phyloP scores from a whole-genome alignment of 208 protist genomes.

The Strigomonas culicis region DNA sequence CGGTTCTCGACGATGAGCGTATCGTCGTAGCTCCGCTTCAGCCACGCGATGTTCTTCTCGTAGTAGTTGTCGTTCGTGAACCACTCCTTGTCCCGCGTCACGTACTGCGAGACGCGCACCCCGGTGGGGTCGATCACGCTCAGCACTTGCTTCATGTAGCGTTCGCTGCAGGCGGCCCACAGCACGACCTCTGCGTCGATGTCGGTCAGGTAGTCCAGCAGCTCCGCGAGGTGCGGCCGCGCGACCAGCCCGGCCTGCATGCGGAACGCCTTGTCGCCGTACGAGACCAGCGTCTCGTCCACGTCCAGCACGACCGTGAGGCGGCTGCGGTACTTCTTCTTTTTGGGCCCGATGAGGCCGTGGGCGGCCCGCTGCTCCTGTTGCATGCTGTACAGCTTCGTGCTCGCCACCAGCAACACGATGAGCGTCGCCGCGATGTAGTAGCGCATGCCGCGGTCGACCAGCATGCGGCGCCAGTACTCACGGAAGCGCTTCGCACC shows the following conservation, averaged over 20 bases:
- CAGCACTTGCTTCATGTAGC: slow-evolving; percentile 87
- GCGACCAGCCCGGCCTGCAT: slow-evolving; percentile 78
- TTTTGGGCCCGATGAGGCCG: slow-evolving; percentile 78
- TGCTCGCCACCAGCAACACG: slow-evolving; percentile 30
- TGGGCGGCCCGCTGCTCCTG: slow-evolving; percentile 27
- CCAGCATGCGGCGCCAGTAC: slow-evolving; percentile 65
- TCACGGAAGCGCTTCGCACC: slow-evolving; percentile 74
- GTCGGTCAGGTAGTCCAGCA: slow-evolving; percentile 80
- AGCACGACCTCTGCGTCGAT: slow-evolving; percentile 90
- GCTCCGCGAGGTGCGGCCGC: slow-evolving; percentile 78
- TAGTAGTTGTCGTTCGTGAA: slow-evolving; percentile 85
- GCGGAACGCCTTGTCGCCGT: slow-evolving; percentile 88
- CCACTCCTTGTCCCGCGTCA: slow-evolving; percentile 66
- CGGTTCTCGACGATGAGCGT: slow-evolving; percentile 87
- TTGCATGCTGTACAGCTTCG: slow-evolving; percentile 70
- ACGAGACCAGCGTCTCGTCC: slow-evolving; percentile 90
- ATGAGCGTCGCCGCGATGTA: slow-evolving; percentile 74
- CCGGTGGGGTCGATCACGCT: slow-evolving; percentile 78
- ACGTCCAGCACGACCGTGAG: slow-evolving; percentile 85
- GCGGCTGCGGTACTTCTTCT: slow-evolving; percentile 74
- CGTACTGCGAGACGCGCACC: slow-evolving; percentile 72
- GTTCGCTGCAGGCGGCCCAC: slow-evolving; percentile 81
- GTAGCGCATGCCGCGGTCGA: slow-evolving; percentile 69
- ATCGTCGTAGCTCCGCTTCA: slow-evolving; percentile 75
- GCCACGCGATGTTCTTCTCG: slow-evolving; percentile 86